Percentiles rank a stretch among this genome's conserved stretches.
phyloP scores from a whole-genome alignment of 208 protist genomes.

The Leishmania turanica region DNA sequence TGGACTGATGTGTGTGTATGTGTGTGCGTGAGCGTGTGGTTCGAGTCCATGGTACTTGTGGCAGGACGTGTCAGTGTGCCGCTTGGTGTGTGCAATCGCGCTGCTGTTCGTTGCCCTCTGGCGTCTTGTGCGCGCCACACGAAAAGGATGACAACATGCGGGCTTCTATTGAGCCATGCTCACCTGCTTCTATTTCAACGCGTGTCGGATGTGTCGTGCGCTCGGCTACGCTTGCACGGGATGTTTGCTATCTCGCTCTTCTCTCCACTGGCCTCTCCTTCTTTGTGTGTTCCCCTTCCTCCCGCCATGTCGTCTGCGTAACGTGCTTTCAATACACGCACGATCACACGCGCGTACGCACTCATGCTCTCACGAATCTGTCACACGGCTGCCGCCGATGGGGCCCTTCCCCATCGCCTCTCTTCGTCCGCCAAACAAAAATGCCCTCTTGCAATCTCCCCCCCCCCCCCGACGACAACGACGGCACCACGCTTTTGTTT shows the following conservation, averaged over 20 bases:
- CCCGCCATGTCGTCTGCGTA: not conserved
- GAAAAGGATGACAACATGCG: not conserved
- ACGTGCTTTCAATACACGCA: not conserved
- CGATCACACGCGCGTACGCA: not conserved
- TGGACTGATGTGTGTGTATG: not conserved
- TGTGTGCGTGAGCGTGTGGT: not conserved
- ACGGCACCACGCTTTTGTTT: not conserved
- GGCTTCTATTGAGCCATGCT: not conserved
- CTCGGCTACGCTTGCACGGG: not conserved
- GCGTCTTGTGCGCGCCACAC: not conserved
- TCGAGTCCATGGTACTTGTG: not conserved
- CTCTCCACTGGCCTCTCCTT: not conserved
- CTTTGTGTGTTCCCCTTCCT: not conserved
- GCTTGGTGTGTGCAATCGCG: not conserved
- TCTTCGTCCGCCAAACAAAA: not conserved
- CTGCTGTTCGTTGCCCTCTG: not conserved
- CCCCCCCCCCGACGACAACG: not conserved
- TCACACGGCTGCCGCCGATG: not conserved
- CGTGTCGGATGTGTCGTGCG: not conserved
- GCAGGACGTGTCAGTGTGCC: not conserved
- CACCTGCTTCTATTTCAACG: not conserved
- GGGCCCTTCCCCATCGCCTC: not conserved
- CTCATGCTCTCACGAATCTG: not conserved
- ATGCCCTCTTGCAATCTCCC: not conserved
- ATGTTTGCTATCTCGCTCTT: not conserved